Base-by-base conservation (phyloP, 352 stramenopile species). In the Phytophthora podocarpi region DNA sequence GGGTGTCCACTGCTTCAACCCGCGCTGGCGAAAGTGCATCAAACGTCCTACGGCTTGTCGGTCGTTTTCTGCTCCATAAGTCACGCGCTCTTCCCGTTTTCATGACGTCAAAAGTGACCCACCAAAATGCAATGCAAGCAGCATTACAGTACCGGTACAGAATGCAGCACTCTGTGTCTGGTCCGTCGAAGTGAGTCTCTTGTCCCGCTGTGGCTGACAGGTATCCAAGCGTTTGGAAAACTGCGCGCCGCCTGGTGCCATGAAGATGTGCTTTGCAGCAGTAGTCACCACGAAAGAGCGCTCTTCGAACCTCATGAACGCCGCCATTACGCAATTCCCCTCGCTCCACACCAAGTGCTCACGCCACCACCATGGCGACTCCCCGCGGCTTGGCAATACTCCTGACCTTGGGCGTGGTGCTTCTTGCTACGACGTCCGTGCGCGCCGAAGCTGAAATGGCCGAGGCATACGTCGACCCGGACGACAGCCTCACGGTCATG, bases 401-500 rank as follows among this genome's bases (percentile, higher is more conserved):
- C 46, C 27, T 69, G 27, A 37, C 10, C 16, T 30, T 67, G 16
- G 28, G n/a, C 13, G 11, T 46, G 4, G 30, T 24, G 26, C 18
- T 70, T 12, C 12, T 70, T 16, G 11, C 26, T 24, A 40, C 37
- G 35, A 54, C 20, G 7, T 16, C 23, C 12, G 54, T 69, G 28
- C 31, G 5, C 13, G 52, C 64, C 10, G 54, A 58, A 35, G 43
- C 46, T 32, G 41, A 65, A 57, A 28, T 51, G 15, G 52, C 66
- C 16, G 47, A 74, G 16, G 59, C 34, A 12, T 46, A 65, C 40
- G n/a, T 82, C 12, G 78, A 87, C 37, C 67, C 75, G 5, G 78
- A 87, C 32, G 74, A 71, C 28, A 66, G 68, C 2, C 50, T 76
- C 26, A 84, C 64, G 0, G 78, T 87, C 23, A 81, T 71, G 64